A percentile compares a stretch with the other conserved stretches of the same genome.
phyloP scores from a whole-genome alignment of 148 eudicot species.

The Diospyros lotus region DNA sequence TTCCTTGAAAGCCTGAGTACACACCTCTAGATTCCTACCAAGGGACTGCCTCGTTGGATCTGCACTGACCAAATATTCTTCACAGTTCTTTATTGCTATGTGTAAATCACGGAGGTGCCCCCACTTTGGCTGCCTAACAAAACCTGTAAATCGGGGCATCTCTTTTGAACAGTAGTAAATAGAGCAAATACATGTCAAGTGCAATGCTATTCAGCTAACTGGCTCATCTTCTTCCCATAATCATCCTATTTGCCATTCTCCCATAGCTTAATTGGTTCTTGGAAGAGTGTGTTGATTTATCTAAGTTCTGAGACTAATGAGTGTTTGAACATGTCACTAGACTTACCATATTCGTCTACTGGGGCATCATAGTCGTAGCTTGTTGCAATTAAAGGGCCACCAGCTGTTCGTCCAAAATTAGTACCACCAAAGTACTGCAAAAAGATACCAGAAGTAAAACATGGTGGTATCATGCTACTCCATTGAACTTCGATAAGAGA shows the following conservation, averaged over 20 bases:
- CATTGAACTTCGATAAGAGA: neutral
- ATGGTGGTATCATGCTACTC: neutral
- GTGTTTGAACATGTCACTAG: neutral
- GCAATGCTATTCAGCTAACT: neutral
- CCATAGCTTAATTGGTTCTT: no score
- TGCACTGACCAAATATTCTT: slow-evolving; percentile 36
- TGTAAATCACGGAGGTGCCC: slow-evolving; percentile 54
- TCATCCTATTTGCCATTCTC: no score
- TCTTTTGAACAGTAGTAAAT: neutral
- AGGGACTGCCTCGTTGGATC: slow-evolving; percentile 30
- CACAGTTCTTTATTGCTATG: slow-evolving; percentile 43
- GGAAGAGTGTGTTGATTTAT: neutral
- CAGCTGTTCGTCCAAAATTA: slow-evolving; percentile 56
- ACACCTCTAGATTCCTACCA: slow-evolving; percentile 44
- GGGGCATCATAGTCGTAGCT: slow-evolving; percentile 67
- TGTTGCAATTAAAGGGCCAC: slow-evolving; percentile 54
- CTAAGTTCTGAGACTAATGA: neutral
- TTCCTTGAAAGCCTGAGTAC: neutral
- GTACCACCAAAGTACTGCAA: slow-evolving; percentile 52
- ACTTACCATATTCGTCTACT: slow-evolving; percentile 47
- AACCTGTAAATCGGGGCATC: slow-evolving; percentile 24
- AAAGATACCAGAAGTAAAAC: slow-evolving; percentile 6
- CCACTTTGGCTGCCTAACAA: slow-evolving; percentile 48
- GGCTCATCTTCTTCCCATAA: neutral
- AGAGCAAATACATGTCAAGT: neutral